Conservation (phyloP, 495 filamentous ascomycete genomes). For the Clohesyomyces aquaticus region DNA sequence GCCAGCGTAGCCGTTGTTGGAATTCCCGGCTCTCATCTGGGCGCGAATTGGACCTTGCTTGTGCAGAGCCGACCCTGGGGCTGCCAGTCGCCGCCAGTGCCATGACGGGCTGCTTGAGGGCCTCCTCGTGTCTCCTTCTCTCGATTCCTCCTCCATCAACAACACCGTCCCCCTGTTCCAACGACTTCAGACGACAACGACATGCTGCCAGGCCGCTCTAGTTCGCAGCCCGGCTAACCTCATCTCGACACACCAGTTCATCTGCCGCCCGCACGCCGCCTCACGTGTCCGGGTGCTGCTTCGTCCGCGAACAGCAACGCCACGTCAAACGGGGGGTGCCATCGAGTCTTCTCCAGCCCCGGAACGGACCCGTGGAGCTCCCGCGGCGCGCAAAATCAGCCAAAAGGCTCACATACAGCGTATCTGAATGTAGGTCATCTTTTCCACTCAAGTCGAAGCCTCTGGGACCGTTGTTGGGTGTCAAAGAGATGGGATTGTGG, state of each 20-base stretch:
- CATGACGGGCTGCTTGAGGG: constrained; percentile 18
- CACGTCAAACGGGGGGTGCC: constrained; percentile 34
- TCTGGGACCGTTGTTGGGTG: background rate
- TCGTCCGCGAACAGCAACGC: constrained; percentile 22
- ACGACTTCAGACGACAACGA: constrained; percentile 12
- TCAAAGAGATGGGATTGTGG: background rate
- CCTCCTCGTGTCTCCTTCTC: constrained; percentile 24
- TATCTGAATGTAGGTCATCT: background rate
- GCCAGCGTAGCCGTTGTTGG: constrained; percentile 33
- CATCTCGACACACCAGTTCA: background rate
- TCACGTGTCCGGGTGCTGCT: constrained; percentile 21
- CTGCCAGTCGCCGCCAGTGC: background rate
- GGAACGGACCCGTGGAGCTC: background rate
- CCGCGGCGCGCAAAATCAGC: constrained; percentile 10
- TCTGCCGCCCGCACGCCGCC: constrained; percentile 13
- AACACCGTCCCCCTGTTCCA: background rate
- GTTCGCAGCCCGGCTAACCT: constrained; percentile 13
- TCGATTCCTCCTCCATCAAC: background rate
- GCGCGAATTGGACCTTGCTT: constrained; percentile 36
- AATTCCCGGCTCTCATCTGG: constrained; percentile 35
- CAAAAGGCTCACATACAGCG: background rate
- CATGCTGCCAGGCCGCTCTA: constrained; percentile 7
- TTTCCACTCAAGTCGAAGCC: background rate
- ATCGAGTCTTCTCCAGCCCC: constrained; percentile 9
- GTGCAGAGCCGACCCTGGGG: constrained; percentile 25